A percentile compares a stretch with the other conserved stretches of the same genome.
Conservation (phyloP, 2,329 filamentous ascomycete genomes). For the Plenodomus tracheiphilus region DNA sequence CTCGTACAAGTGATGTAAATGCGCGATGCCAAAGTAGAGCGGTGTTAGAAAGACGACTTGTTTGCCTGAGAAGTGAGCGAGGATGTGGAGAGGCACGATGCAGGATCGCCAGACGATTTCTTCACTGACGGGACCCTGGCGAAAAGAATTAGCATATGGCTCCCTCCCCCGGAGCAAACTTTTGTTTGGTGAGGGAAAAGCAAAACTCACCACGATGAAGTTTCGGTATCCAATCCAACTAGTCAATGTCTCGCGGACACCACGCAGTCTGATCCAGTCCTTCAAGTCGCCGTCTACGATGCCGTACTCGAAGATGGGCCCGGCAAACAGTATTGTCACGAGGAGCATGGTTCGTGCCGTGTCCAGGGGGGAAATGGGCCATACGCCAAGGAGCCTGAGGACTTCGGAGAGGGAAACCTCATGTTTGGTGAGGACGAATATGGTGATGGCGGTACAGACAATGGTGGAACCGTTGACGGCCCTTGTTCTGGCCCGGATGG, state of each 20-base stretch:
- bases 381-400: slow-evolving; percentile 76
- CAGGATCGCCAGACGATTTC: slow-evolving; percentile 91
- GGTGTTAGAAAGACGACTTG: slow-evolving; percentile 80
- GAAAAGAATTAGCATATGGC: no score
- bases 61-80: slow-evolving; percentile 57
- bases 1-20: slow-evolving; percentile 95
- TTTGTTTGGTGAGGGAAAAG: no score
- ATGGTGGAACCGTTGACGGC: slow-evolving; percentile 77
- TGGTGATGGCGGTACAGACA: slow-evolving; percentile 67
- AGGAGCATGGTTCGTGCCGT: slow-evolving; percentile 67
- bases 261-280: slow-evolving; percentile 62
- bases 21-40: slow-evolving; percentile 88
- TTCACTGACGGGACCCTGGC: slow-evolving; percentile 79
- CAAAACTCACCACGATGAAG: slow-evolving; percentile 71
- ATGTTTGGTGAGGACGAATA: slow-evolving; percentile 65
- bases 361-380: slow-evolving; percentile 72
- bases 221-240: slow-evolving; percentile 88
- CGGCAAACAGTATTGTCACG: slow-evolving; percentile 78
- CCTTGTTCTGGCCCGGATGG: slow-evolving; percentile 83
- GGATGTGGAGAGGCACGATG: slow-evolving; percentile 78
- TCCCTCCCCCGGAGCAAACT: no score
- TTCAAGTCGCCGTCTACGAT: slow-evolving; percentile 72
- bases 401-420: slow-evolving; percentile 56
- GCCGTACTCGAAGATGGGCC: slow-evolving; percentile 79
- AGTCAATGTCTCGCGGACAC: slow-evolving; percentile 60